Evolutionary conservation across 2,329 filamentous ascomycete genomes (phyloP), one percentile per base, ranked within the genome.

Genomic region (Colletotrichum echinochloae): DNA sequence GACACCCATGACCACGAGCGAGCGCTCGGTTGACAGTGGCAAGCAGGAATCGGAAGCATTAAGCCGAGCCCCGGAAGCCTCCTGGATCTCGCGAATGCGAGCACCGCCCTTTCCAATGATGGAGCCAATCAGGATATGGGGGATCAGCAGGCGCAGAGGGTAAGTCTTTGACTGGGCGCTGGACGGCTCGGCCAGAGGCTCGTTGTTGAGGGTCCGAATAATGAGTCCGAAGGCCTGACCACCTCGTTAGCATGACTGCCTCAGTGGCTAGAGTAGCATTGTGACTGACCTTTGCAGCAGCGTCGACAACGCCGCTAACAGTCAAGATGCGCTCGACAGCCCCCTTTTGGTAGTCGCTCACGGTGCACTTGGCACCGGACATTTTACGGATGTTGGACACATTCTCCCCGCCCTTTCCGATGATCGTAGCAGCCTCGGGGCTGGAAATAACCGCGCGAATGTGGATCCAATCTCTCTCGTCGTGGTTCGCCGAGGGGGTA

Each of bases 331-430:
- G 94, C 86, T 99, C 96, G 41, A 98, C 95, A 65, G 96, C 96
- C 74, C 96, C 96, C 79, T 97, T 94, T 76, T 97, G 93, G 79
- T 98, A 99, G 83, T 99, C 96, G 84, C 95, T 98, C 76, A 99
- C 96, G 57, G 96, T 99, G 86, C 96, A 99, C 84, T 98, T 98
- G 75, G 96, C 96, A 77, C 94, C 95, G 62, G 96, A 98, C 83
- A 97, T 88, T 80, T 94, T 94, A 75, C 96, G 91, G 79, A 99
- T 98, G 83, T 97, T 94, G 75, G 95, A 97, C 57, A 99, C 96
- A 79, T 99, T 99, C 86, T 99, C 96, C 79, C 96, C 96, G 73
- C 95, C 95, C 84, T 99, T 99, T 79, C 96, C 96, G 82, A 99
- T 99, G 75, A 98, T 94, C 59, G 96, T 99, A 48, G 96, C 96